Percentiles rank a stretch among this genome's conserved stretches.
Conservation (phyloP, 805 yeast genomes). For the Kodamaea kaohsiungensis region DNA sequence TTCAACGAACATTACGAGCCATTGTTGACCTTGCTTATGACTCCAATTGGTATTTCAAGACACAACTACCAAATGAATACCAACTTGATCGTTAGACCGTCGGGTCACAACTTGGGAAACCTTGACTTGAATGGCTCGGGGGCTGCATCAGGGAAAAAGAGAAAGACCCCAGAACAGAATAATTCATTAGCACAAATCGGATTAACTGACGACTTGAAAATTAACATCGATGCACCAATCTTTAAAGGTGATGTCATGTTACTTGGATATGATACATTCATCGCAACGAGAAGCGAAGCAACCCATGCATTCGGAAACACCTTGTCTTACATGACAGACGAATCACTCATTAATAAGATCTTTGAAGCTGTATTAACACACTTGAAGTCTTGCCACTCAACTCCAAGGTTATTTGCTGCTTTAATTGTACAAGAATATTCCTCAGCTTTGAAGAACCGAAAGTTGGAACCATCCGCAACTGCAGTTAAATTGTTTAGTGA, state of each 20-base stretch:
- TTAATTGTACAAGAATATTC: constrained; percentile 73
- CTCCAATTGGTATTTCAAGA: constrained; percentile 94
- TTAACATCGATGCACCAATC: constrained; percentile 92
- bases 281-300: constrained; percentile 74
- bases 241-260: constrained; percentile 87
- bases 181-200: constrained; percentile 43
- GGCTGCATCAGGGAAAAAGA: constrained; percentile 42
- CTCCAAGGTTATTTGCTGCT: constrained; percentile 74
- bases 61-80: constrained; percentile 84
- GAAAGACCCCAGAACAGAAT: constrained; percentile 33
- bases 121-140: constrained; percentile 17
- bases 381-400: constrained; percentile 65
- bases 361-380: constrained; percentile 41
- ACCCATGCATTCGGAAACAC: constrained; percentile 74
- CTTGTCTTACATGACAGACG: constrained; percentile 49
- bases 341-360: constrained; percentile 39
- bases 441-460: constrained; percentile 22
- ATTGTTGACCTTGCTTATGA: constrained; percentile 68
- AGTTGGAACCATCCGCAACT: constrained; percentile 15
- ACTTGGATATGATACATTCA: constrained; percentile 72
- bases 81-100: constrained; percentile 73
- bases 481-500: constrained; percentile 24
- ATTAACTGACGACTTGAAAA: constrained; percentile 54
- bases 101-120: constrained; percentile 51
- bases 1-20: constrained; percentile 61